Percentiles rank a stretch among this genome's conserved stretches.
phyloP scores from a whole-genome alignment of 2,329 filamentous ascomycete genomes.

The Fusarium staphyleae region DNA sequence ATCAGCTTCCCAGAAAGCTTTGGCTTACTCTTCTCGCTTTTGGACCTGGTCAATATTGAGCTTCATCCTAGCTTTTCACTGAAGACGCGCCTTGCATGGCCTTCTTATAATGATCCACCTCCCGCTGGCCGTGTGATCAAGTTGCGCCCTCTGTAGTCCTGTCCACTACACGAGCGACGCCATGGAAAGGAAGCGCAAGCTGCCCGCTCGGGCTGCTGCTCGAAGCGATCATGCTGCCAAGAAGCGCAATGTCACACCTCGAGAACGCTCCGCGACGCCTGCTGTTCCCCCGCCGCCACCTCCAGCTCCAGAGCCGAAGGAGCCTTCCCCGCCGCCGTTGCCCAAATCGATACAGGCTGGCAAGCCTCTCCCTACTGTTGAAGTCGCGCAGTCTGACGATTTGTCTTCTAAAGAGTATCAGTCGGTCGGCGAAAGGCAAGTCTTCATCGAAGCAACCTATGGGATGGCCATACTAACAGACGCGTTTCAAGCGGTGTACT shows the following conservation, averaged over 20 bases:
- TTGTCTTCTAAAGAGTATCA: slow-evolving; percentile 73
- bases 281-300: slow-evolving; percentile 48
- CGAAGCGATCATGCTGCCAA: slow-evolving; percentile 67
- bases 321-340: slow-evolving; percentile 53
- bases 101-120: slow-evolving; percentile 44
- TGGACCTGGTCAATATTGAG: background rate
- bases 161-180: slow-evolving; percentile 19
- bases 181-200: slow-evolving; percentile 73
- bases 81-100: slow-evolving; percentile 42
- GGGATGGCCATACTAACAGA: slow-evolving; percentile 29
- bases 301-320: slow-evolving; percentile 40
- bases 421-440: slow-evolving; percentile 73
- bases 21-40: background rate
- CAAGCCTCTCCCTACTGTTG: slow-evolving; percentile 74
- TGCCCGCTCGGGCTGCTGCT: slow-evolving; percentile 67
- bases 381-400: slow-evolving; percentile 69
- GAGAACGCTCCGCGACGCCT: slow-evolving; percentile 59
- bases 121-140: slow-evolving; percentile 32
- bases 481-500: slow-evolving; percentile 69
- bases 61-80: slow-evolving; percentile 19
- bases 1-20: slow-evolving; percentile 6
- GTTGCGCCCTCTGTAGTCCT: slow-evolving; percentile 21
- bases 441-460: slow-evolving; percentile 1
- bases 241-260: slow-evolving; percentile 64
- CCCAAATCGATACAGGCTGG: slow-evolving; percentile 70